phyloP scores from a whole-genome alignment of 306 rosid genomes.

The Gynostemma pentaphyllum region DNA sequence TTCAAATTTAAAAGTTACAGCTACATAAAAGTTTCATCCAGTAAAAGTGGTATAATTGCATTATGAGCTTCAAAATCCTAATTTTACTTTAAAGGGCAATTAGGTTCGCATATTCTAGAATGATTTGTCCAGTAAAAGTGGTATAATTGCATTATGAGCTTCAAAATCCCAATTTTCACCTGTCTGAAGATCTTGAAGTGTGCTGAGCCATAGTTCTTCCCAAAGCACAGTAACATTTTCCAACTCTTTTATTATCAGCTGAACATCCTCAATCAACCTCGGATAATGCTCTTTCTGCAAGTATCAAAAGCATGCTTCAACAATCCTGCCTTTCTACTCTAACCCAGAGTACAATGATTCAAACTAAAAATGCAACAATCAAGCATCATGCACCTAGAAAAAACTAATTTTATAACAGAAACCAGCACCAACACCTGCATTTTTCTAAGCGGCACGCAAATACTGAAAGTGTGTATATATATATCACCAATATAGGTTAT shows the following conservation, averaged over 20 bases:
- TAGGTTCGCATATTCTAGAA: background rate
- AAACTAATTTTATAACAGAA: background rate
- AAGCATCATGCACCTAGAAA: background rate
- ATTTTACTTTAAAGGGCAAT: background rate
- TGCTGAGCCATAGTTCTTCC: constrained; percentile 98
- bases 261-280: constrained; percentile 76
- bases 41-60: constrained; percentile 14
- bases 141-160: constrained; percentile 12
- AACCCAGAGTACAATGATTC: constrained; percentile 13
- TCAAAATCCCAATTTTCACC: constrained; percentile 30
- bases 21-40: background rate
- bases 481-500: background rate
- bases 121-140: background rate
- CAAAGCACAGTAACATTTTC: constrained; percentile 95
- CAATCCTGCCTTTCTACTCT: constrained; percentile 8
- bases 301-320: constrained; percentile 23
- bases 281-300: constrained; percentile 83
- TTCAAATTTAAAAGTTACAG: background rate
- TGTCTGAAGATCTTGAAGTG: constrained; percentile 96
- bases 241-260: constrained; percentile 89
- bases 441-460: background rate
- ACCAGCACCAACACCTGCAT: background rate
- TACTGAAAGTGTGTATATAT: background rate
- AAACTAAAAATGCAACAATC: constrained; percentile 6
- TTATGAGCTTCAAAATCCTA: constrained; percentile 9